Percentiles rank a stretch among this genome's conserved stretches.
Evolutionary conservation across 345 rosid species (phyloP).

Genomic region (Euclidium syriacum): DNA sequence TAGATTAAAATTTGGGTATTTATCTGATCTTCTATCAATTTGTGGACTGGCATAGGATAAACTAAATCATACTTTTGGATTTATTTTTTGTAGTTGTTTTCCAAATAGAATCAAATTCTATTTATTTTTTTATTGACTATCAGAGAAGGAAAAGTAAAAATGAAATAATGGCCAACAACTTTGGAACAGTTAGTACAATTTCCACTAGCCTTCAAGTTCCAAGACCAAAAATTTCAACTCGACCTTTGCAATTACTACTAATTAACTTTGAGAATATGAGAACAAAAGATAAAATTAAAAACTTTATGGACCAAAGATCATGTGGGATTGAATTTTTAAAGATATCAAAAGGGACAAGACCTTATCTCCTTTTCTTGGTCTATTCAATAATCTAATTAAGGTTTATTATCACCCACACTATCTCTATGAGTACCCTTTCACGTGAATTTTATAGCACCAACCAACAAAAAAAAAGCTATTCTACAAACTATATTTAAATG

Average conservation of each 20-base stretch:
- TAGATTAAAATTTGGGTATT: no score
- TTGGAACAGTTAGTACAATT: slow-evolving; percentile 18
- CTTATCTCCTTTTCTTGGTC: slow-evolving; percentile 24
- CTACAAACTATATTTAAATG: background rate
- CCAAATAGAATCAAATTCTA: background rate
- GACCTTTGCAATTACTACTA: slow-evolving; percentile 9
- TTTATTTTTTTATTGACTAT: background rate
- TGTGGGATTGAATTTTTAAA: slow-evolving; percentile 12
- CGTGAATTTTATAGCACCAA: slow-evolving; percentile 8
- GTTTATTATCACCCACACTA: slow-evolving; percentile 10
- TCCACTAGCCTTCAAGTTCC: slow-evolving; percentile 31
- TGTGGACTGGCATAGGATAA: no score
- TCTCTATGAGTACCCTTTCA: slow-evolving; percentile 4
- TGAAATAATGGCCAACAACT: slow-evolving; percentile 23
- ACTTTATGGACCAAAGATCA: slow-evolving; percentile 18
- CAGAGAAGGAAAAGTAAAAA: background rate
- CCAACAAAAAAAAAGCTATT: background rate
- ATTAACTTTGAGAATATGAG: slow-evolving; percentile 9
- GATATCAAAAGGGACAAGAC: slow-evolving; percentile 24
- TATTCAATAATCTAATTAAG: slow-evolving; percentile 1
- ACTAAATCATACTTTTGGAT: no score
- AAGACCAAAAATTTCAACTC: slow-evolving; percentile 7
- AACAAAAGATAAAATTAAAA: background rate
- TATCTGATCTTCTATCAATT: no score
- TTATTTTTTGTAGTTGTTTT: background rate